Conservation (phyloP, 208 protist genomes). For the Trichomonas gallinae region DNA sequence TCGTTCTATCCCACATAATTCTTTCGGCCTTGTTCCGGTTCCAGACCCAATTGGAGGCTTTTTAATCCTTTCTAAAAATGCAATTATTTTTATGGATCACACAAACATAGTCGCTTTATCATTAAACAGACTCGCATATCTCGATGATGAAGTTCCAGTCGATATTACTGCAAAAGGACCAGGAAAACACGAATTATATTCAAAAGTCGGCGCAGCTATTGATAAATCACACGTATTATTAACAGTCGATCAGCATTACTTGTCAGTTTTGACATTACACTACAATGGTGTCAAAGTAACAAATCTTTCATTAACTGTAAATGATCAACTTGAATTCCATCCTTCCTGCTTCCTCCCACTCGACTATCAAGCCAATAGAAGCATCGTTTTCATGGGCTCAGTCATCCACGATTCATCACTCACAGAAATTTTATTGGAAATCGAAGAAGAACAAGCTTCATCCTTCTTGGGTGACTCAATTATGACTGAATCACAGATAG, state of each 20-base stretch:
- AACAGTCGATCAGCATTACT: not conserved
- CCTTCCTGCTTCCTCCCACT: not conserved
- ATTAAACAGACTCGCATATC: not conserved
- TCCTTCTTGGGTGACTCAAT: not conserved
- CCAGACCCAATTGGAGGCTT: not conserved
- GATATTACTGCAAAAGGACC: not conserved
- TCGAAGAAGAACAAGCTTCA: no score
- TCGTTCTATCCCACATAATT: not conserved
- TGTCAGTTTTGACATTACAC: not conserved
- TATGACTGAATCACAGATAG: not conserved
- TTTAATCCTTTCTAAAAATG: not conserved
- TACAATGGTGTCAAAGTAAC: not conserved
- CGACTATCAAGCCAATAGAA: not conserved
- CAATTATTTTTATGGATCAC: not conserved
- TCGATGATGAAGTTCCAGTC: conserved; percentile 9
- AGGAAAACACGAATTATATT: not conserved
- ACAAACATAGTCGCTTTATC: not conserved
- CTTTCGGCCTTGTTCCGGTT: not conserved
- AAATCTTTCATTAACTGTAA: not conserved
- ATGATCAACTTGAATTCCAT: not conserved
- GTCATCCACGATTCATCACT: not conserved
- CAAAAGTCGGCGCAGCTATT: not conserved
- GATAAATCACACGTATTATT: not conserved
- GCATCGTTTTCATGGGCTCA: not conserved
- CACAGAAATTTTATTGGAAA: not conserved